Evolutionary conservation across 371 early-diverging fungal species (phyloP).

Genomic region (Batrachochytrium dendrobatidis): DNA sequence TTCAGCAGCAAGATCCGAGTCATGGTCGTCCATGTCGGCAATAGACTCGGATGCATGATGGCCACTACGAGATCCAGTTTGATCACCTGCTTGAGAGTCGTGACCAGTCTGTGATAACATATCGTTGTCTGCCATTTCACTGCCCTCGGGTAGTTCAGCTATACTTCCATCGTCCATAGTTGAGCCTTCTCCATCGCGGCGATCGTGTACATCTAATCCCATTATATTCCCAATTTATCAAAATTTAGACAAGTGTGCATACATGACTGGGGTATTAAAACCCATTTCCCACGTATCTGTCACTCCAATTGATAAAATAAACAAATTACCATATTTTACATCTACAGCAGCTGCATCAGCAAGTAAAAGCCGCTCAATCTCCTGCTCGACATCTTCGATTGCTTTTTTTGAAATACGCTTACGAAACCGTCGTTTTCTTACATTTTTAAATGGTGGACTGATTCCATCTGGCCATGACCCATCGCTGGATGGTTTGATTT

Average conservation of each 20-base stretch:
- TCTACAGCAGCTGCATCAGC: conserved; percentile 76
- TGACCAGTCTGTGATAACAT: conserved; percentile 1
- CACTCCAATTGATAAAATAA: neutral
- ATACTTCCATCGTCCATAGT: neutral
- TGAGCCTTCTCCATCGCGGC: conserved; percentile 8
- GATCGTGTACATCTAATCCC: conserved; percentile 11
- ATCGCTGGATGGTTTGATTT: conserved; percentile 26
- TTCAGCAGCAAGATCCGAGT: conserved; percentile 10
- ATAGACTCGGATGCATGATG: conserved; percentile 20
- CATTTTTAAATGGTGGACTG: conserved; percentile 84
- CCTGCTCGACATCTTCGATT: conserved; percentile 83
- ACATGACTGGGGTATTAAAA: neutral
- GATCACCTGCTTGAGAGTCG: conserved; percentile 10
- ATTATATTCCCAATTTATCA: neutral
- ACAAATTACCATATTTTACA: conserved; percentile 48
- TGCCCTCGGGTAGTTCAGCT: conserved; percentile 2
- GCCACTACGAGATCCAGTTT: conserved; percentile 6
- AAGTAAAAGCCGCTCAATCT: conserved; percentile 76
- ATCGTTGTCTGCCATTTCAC: conserved; percentile 5
- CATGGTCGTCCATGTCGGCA: conserved; percentile 19
- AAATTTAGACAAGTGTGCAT: neutral
- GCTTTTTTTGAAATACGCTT: conserved; percentile 81
- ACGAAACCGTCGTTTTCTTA: conserved; percentile 80
- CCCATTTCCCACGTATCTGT: too few species aligned
- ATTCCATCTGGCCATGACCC: conserved; percentile 78